These are phyloP conservation scores for Penicillium sp. DNA, from an alignment of 2,329 filamentous ascomycete species.

Conservation along the genomic window DNA sequence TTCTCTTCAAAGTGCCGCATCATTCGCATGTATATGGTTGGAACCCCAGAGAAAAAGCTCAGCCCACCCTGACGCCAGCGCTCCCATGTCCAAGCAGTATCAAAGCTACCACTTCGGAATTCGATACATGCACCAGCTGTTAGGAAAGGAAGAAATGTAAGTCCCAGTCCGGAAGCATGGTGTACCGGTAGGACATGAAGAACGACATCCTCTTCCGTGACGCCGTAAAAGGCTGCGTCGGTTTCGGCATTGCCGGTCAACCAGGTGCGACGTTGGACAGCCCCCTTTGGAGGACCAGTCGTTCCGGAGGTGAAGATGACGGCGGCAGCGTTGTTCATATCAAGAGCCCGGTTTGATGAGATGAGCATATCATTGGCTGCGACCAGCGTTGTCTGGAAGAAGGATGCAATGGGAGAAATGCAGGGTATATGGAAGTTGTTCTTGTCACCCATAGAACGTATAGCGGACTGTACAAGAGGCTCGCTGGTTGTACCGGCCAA, in stretches of 20 bases:
- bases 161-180: slow-evolving; percentile 46
- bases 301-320: slow-evolving; percentile 43
- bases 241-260: slow-evolving; percentile 24
- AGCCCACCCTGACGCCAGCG: slow-evolving; percentile 42
- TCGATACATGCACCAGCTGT: slow-evolving; percentile 47
- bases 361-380: slow-evolving; percentile 23
- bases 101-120: slow-evolving; percentile 46
- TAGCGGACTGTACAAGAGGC: slow-evolving; percentile 14
- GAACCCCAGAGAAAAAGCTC: slow-evolving; percentile 51
- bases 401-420: slow-evolving; percentile 27
- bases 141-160: slow-evolving; percentile 49
- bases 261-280: slow-evolving; percentile 41
- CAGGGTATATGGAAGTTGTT: slow-evolving; percentile 15
- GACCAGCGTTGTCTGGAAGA: slow-evolving; percentile 13
- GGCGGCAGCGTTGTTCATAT: slow-evolving; percentile 33
- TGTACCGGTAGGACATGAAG: slow-evolving; percentile 51
- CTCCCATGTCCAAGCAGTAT: slow-evolving; percentile 46
- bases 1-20: slow-evolving; percentile 43
- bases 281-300: slow-evolving; percentile 39
- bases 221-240: slow-evolving; percentile 39
- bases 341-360: slow-evolving; percentile 29
- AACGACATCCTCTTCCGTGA: slow-evolving; percentile 33
- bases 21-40: slow-evolving; percentile 51
- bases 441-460: slow-evolving; percentile 16
- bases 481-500: slow-evolving; percentile 11